phyloP scores from a whole-genome alignment of 1,139 yeast species.

The Hansenula sp. region DNA sequence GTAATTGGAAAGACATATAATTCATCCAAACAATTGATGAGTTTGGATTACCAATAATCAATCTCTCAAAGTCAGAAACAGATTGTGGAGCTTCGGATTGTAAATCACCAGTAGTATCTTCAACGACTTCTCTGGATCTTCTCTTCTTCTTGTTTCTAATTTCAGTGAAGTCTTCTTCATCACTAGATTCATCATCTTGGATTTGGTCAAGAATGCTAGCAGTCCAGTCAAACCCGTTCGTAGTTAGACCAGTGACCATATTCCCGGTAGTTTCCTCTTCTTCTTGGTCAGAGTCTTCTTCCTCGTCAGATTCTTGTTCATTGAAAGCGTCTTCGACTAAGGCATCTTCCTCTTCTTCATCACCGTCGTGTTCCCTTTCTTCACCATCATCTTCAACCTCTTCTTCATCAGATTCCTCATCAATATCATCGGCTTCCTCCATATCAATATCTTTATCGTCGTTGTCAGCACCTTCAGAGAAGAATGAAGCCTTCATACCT shows the following conservation, averaged over 20 bases:
- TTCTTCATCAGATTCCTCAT: constrained; percentile 26
- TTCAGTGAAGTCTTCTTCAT: constrained; percentile 47
- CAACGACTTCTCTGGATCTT: constrained; percentile 43
- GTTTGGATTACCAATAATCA: constrained; percentile 87
- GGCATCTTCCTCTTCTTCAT: constrained; percentile 23
- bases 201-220: constrained; percentile 84
- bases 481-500: constrained; percentile 94
- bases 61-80: constrained; percentile 84
- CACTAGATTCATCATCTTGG: constrained; percentile 42
- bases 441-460: constrained; percentile 31
- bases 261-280: constrained; percentile 23
- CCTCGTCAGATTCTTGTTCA: constrained; percentile 12
- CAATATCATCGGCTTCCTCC: constrained; percentile 31
- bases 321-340: constrained; percentile 19
- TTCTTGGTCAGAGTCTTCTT: constrained; percentile 19
- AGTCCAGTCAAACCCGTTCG: constrained; percentile 92
- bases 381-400: constrained; percentile 27
- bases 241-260: constrained; percentile 55
- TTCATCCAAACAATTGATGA: constrained; percentile 96
- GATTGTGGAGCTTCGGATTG: constrained; percentile 89
- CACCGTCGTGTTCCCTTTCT: constrained; percentile 19
- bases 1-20: constrained; percentile 96
- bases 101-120: constrained; percentile 83
- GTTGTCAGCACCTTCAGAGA: constrained; percentile 41
- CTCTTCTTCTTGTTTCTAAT: constrained; percentile 37